phyloP scores from a whole-genome alignment of 2,329 filamentous ascomycete species.

The Trichophaea hybrida region DNA sequence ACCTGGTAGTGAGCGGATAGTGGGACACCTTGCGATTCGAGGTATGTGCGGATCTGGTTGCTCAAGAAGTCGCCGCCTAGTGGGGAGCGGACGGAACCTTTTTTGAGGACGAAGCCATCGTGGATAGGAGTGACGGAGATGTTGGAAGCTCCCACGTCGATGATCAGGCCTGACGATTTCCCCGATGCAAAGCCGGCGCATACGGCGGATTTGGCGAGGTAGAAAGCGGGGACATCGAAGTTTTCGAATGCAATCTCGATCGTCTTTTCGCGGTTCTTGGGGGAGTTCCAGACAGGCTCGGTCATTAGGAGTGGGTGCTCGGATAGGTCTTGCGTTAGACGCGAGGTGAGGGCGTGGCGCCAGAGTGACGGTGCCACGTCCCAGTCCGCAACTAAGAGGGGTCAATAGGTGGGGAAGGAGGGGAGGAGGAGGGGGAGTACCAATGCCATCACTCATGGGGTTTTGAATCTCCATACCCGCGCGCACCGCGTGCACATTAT shows the following conservation, averaged over 20 bases:
- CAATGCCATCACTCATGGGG: conserved; percentile 51
- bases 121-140: conserved; percentile 83
- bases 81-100: conserved; percentile 63
- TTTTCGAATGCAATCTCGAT: conserved; percentile 96
- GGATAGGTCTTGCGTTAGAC: conserved; percentile 66
- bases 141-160: conserved; percentile 80
- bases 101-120: conserved; percentile 85
- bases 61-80: conserved; percentile 84
- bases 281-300: conserved; percentile 81
- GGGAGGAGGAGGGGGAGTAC: conserved; percentile 4
- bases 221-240: conserved; percentile 92
- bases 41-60: conserved; percentile 58
- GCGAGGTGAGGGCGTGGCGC: conserved; percentile 82
- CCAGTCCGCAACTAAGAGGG: conserved; percentile 78
- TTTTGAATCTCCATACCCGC: conserved; percentile 72
- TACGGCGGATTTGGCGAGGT: conserved; percentile 76
- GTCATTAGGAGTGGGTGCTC: conserved; percentile 89
- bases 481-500: conserved; percentile 65
- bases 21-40: conserved; percentile 21
- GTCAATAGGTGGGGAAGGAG: neutral
- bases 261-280: conserved; percentile 79
- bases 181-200: conserved; percentile 69
- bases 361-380: conserved; percentile 77
- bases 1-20: conserved; percentile 78
- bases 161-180: conserved; percentile 80